A percentile compares a stretch with the other conserved stretches of the same genome.
Evolutionary conservation across 441 rosid genomes (phyloP).

Genomic region (Corymbia citriodora): DNA sequence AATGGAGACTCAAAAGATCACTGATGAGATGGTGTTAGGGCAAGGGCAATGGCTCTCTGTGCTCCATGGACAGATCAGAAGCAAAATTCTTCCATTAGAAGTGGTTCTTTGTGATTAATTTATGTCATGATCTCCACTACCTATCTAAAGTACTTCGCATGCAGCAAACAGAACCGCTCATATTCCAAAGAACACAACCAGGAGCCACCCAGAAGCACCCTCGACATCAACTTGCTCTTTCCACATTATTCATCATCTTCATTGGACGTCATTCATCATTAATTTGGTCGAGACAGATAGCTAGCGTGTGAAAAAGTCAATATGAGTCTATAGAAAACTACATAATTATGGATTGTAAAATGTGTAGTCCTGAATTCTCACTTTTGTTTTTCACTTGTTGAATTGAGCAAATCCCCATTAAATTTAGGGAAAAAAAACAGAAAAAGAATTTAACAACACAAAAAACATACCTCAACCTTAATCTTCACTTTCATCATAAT

Average conservation of each 20-base stretch:
- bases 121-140: not conserved
- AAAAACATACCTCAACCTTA: not conserved
- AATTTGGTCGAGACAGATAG: not conserved
- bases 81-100: rapidly evolving
- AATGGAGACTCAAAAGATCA: not conserved
- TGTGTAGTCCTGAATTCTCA: not conserved
- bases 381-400: not conserved
- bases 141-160: not conserved
- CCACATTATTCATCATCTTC: not conserved
- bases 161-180: not conserved
- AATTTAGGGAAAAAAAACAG: not conserved
- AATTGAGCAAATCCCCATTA: not conserved
- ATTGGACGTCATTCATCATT: not conserved
- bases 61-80: not conserved
- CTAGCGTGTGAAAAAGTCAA: not conserved
- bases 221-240: not conserved
- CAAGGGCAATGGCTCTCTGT: not conserved
- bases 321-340: not conserved
- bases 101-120: not conserved
- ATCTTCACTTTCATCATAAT: not conserved
- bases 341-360: not conserved
- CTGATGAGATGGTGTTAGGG: not conserved
- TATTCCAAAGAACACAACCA: not conserved
- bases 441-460: not conserved
- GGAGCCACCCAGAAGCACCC: not conserved